Conservation (phyloP, 176 grass and related monocot species). For the Alopecurus myosuroides region DNA sequence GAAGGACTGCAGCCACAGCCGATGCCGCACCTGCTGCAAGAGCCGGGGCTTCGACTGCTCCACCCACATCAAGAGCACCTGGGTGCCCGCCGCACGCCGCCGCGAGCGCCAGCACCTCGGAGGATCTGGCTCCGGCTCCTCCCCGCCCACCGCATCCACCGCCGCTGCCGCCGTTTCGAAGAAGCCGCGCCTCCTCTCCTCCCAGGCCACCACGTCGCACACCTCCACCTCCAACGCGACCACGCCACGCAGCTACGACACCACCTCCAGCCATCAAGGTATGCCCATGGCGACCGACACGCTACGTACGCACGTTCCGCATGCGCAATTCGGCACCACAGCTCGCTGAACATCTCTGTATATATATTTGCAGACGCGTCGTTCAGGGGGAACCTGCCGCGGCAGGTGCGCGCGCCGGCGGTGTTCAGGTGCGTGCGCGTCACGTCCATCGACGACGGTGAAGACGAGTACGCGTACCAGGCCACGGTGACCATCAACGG, state of each 20-base stretch:
- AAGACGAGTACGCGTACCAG: slow-evolving; percentile 93
- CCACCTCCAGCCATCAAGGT: slow-evolving; percentile 98
- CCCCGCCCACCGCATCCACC: slow-evolving; percentile 18
- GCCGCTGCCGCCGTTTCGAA: slow-evolving; percentile 37
- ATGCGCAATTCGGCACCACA: not conserved
- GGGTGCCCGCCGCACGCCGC: slow-evolving; percentile 78
- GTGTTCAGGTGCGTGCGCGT: slow-evolving; percentile 96
- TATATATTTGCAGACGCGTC: slow-evolving; percentile 43
- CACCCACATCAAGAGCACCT: slow-evolving; percentile 95
- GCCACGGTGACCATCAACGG: slow-evolving; percentile 81
- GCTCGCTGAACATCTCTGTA: not conserved
- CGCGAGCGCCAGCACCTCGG: slow-evolving; percentile 71
- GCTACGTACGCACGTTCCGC: not conserved
- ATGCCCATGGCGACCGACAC: not conserved
- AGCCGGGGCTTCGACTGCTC: slow-evolving; percentile 84
- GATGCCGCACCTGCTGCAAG: slow-evolving; percentile 91
- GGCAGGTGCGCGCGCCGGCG: slow-evolving; percentile 86
- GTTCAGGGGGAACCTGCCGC: slow-evolving; percentile 60
- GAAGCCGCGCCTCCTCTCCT: slow-evolving; percentile 59
- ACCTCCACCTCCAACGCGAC: slow-evolving; percentile 91
- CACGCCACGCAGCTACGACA: slow-evolving; percentile 92
- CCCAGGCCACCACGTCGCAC: slow-evolving; percentile 67
- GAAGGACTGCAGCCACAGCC: slow-evolving; percentile 80
- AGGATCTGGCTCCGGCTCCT: not conserved
- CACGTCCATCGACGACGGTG: slow-evolving; percentile 78